phyloP scores from a whole-genome alignment of 1,284 basidiomycete species.

The Marasmius fiardii region DNA sequence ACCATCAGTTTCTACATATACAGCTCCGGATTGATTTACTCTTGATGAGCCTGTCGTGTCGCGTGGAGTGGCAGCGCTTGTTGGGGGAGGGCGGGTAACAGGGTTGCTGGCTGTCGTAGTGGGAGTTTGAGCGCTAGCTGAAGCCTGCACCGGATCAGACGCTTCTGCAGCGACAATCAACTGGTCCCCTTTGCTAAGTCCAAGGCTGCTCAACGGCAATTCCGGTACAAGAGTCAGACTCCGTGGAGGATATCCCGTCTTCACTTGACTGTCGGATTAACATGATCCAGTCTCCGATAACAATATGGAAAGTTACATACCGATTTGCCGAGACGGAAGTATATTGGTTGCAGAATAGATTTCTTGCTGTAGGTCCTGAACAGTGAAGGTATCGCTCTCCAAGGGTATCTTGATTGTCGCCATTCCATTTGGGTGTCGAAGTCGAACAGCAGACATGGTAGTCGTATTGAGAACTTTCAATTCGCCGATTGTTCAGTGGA shows the following conservation, averaged over 20 bases:
- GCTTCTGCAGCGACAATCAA: slow-evolving; percentile 60
- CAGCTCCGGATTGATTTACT: slow-evolving; percentile 40
- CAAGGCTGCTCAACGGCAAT: slow-evolving; percentile 71
- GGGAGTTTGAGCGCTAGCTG: slow-evolving; percentile 7
- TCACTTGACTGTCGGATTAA: slow-evolving; percentile 52
- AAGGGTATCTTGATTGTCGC: slow-evolving; percentile 64
- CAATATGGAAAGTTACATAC: slow-evolving; percentile 43
- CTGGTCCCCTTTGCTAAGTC: slow-evolving; percentile 76
- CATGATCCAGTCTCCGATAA: slow-evolving; percentile 8
- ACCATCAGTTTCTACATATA: slow-evolving; percentile 55
- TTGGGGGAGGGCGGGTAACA: slow-evolving; percentile 4
- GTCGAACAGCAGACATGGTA: slow-evolving; percentile 62
- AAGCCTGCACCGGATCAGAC: slow-evolving; percentile 13
- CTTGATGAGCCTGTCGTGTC: slow-evolving; percentile 9
- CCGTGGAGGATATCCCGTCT: slow-evolving; percentile 81
- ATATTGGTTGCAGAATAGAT: slow-evolving; percentile 70
- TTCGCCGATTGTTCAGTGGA: background rate
- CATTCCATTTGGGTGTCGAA: slow-evolving; percentile 81
- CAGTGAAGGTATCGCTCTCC: slow-evolving; percentile 57
- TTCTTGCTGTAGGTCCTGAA: slow-evolving; percentile 70
- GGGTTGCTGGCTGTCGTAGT: slow-evolving; percentile 8
- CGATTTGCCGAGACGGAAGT: slow-evolving; percentile 69
- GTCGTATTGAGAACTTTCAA: background rate
- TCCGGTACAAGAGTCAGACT: slow-evolving; percentile 68
- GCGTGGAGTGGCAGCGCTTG: slow-evolving; percentile 3